Conservation (phyloP, 164 flowering plant genomes). For the Vitis cinerea region DNA sequence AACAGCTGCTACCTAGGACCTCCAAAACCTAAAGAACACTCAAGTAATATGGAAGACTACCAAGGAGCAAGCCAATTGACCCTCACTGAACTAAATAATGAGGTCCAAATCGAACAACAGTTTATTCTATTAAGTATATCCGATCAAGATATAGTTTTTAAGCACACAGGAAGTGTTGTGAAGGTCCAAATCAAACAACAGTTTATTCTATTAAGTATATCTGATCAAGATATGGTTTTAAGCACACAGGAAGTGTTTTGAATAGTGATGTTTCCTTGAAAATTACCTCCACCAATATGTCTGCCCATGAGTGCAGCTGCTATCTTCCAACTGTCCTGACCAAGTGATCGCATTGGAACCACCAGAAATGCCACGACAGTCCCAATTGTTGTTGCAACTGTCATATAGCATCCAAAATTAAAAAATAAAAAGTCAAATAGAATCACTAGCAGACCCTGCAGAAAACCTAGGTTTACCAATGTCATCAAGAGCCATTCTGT, state of each 20-base stretch:
- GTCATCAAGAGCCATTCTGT: no score
- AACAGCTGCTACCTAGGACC: no score
- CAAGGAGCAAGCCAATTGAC: no score
- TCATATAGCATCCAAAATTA: slow-evolving; percentile 7
- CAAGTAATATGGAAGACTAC: no score
- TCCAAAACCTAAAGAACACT: no score
- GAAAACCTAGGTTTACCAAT: not conserved
- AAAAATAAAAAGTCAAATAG: not conserved
- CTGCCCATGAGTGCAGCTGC: slow-evolving; percentile 80
- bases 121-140: no score
- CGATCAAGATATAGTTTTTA: not conserved
- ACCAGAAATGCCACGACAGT: slow-evolving; percentile 57
- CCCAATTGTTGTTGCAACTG: slow-evolving; percentile 88
- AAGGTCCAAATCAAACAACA: no score
- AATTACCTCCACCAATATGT: slow-evolving; percentile 71
- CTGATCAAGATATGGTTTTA: not conserved
- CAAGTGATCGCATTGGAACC: slow-evolving; percentile 68
- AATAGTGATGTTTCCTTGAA: slow-evolving; percentile 1
- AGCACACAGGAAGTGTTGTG: not conserved
- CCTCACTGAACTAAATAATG: no score
- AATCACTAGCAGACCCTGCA: not conserved
- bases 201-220: no score
- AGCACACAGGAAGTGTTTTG: not conserved
- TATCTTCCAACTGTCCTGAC: slow-evolving; percentile 65
- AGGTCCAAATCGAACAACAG: no score